Conservation (phyloP, 2,329 filamentous ascomycete species). For the Ophiostoma populinum region DNA sequence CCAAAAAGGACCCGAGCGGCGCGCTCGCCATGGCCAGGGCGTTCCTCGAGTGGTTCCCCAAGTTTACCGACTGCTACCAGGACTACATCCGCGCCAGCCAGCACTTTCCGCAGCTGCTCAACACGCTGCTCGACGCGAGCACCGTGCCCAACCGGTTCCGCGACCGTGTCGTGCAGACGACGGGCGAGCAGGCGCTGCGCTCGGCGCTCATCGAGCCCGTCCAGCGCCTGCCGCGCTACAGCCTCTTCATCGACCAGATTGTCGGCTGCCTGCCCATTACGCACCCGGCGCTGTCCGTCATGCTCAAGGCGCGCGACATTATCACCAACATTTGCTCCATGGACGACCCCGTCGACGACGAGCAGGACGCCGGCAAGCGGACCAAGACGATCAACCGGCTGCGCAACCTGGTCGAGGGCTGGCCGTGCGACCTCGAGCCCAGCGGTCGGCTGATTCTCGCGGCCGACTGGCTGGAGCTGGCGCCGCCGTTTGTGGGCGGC, state of each 20-base stretch:
- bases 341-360: conserved; percentile 53
- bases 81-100: conserved; percentile 87
- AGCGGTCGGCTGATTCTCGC: conserved; percentile 66
- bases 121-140: conserved; percentile 47
- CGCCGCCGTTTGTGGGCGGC: conserved; percentile 38
- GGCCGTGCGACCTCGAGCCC: conserved; percentile 56
- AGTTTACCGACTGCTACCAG: conserved; percentile 79
- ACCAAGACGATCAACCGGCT: conserved; percentile 53
- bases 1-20: conserved; percentile 55
- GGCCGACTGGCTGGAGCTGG: conserved; percentile 61
- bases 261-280: conserved; percentile 68
- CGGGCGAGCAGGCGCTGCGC: conserved; percentile 77
- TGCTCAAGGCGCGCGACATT: conserved; percentile 81
- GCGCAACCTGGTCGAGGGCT: conserved; percentile 58
- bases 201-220: conserved; percentile 93
- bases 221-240: conserved; percentile 85
- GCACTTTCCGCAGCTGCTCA: conserved; percentile 67
- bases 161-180: conserved; percentile 59
- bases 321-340: conserved; percentile 94
- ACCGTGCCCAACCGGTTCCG: conserved; percentile 40
- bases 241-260: conserved; percentile 91
- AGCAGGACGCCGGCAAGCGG: conserved; percentile 16
- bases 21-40: conserved; percentile 61
- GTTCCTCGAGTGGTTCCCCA: conserved; percentile 81
- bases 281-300: conserved; percentile 65